Conservation (phyloP, 2,329 filamentous ascomycete species). For the Colletotrichum gigasporum region DNA sequence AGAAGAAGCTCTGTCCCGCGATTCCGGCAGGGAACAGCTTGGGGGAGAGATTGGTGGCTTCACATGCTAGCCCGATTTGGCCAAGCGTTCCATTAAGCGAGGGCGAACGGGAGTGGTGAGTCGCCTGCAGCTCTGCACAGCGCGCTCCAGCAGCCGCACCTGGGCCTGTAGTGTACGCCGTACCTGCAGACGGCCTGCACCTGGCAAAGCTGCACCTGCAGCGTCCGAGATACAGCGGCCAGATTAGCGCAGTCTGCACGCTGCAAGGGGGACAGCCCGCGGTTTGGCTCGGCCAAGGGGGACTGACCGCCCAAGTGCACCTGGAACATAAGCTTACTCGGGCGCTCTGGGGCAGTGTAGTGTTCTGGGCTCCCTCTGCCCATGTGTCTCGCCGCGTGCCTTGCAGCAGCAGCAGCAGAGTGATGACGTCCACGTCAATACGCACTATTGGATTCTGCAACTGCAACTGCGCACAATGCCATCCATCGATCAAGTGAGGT, state of each 20-base stretch:
- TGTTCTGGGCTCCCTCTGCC: too few species aligned
- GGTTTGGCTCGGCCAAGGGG: not conserved
- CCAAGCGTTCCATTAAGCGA: not conserved
- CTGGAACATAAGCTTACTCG: too few species aligned
- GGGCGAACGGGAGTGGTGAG: not conserved
- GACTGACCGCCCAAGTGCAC: not conserved
- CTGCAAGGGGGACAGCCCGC: slow-evolving; percentile 11
- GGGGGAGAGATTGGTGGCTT: slow-evolving; percentile 24
- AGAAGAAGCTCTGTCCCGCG: not conserved
- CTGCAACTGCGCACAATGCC: too few species aligned
- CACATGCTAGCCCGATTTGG: not conserved
- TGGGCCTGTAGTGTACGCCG: not conserved
- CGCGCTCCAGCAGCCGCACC: not conserved
- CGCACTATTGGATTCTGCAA: not conserved
- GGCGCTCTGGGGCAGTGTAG: too few species aligned
- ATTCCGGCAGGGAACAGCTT: slow-evolving; percentile 10
- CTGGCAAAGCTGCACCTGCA: not conserved
- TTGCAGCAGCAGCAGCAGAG: not conserved
- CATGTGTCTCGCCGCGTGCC: not conserved
- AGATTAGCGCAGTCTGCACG: not conserved
- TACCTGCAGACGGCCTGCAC: not conserved
- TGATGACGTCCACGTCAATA: slow-evolving; percentile 4
- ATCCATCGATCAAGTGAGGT: too few species aligned
- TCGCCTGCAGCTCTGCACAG: not conserved
- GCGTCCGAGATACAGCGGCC: too few species aligned